Evolutionary conservation across 352 stramenopile genomes (phyloP).

Genomic region (Globisporangium sylvaticum): DNA sequence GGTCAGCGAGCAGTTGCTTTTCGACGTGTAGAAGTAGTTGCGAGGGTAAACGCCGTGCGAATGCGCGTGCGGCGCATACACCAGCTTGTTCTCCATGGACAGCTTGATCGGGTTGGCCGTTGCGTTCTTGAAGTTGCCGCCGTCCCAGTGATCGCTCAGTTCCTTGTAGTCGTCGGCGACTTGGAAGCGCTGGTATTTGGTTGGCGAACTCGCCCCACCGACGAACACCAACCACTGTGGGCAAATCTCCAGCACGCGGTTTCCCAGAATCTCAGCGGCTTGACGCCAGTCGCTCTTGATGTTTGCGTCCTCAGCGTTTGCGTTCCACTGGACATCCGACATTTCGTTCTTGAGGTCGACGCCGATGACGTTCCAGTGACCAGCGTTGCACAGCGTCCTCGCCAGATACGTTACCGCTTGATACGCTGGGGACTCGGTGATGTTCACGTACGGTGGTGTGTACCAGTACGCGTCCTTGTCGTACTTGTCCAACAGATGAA

Average conservation of each 20-base stretch:
- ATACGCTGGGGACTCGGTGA: constrained; percentile 44
- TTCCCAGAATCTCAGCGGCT: constrained; percentile 32
- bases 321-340: constrained; percentile 33
- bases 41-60: constrained; percentile 46
- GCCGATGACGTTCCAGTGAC: constrained; percentile 68
- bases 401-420: constrained; percentile 39
- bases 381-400: constrained; percentile 40
- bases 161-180: constrained; percentile 39
- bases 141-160: constrained; percentile 50
- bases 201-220: constrained; percentile 45
- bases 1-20: constrained; percentile 37
- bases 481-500: constrained; percentile 51
- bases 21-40: constrained; percentile 53
- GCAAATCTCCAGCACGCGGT: constrained; percentile 42
- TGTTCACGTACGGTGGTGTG: constrained; percentile 43
- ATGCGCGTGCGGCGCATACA: constrained; percentile 63
- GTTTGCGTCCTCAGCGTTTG: constrained; percentile 19
- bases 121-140: constrained; percentile 61
- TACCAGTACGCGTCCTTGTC: constrained; percentile 63
- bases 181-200: constrained; percentile 27
- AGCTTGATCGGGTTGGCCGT: constrained; percentile 40
- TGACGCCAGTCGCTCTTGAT: constrained; percentile 37
- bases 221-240: constrained; percentile 68
- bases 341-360: constrained; percentile 68
- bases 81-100: constrained; percentile 48